Base-by-base conservation (phyloP, 2,329 filamentous ascomycete species). In the Graphiopsis chlorocephala region DNA sequence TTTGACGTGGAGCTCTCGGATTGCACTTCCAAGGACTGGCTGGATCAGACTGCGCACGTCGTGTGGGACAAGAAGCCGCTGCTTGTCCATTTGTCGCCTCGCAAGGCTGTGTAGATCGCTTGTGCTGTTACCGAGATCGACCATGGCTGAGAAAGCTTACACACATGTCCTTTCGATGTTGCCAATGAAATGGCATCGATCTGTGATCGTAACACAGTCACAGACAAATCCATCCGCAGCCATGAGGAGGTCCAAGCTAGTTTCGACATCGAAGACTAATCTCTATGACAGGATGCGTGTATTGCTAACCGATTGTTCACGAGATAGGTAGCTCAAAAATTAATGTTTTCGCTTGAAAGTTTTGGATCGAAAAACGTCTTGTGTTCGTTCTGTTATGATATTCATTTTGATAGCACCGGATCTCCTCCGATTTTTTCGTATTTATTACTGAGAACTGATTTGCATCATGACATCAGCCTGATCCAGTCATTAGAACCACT, bases 1-100 rank as follows among this genome's bases (percentile, higher is more conserved):
- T 81, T 80, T 63, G 76, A 81, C 65, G 15, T 50, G 20, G 28
- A 61, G 28, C 42, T 50, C 17, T 26, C 23, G 15, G 25, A 35
- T 10, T 10, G 14, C 20, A 48, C 20, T 31, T 17, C 23, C 5
- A 58, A 29, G 33, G 12, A 23, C 29, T 58, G 55, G 55, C 11
- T 26, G 23, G 23, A 58, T 26, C 55, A 58, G 35, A 38, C n/a
- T 7, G 26, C 33, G 11, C 23, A 42, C 20, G 20, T 58, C n/a
- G 26, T 61, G 28, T 61, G 58, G 58, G 42, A 50, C 1, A 61
- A 61, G 45, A 29, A 29, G 31, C 55, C 55, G 23, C 14, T 58
- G 28, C 14, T 50, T 28, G 47, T 28, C 7, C 4, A 50, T 7
- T 28, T 50, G 47, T 50, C 47, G 25, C 47, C 47, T 17, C 23